These are phyloP conservation scores for Umbilicus rupestris DNA, from an alignment of 164 flowering plant genomes.

Conservation along the genomic window DNA sequence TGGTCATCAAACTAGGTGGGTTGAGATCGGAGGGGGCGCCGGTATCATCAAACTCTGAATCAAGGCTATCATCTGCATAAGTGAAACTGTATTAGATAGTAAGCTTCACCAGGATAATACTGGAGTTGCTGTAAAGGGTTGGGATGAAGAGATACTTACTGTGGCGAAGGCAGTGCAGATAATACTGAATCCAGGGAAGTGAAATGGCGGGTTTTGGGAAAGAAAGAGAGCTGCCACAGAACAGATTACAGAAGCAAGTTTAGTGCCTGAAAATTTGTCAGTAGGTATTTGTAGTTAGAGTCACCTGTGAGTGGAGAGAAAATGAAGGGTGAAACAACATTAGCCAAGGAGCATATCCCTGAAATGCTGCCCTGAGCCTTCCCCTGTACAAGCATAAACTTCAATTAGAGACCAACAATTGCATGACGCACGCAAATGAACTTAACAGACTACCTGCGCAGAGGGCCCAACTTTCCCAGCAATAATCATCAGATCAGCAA, in stretches of 20 bases:
- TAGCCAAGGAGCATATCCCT: constrained; percentile 43
- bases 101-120: too few relatives aligned
- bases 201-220: constrained; percentile 46
- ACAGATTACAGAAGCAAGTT: background rate
- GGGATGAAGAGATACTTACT: constrained; percentile 33
- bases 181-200: constrained; percentile 63
- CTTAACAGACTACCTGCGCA: constrained; percentile 31
- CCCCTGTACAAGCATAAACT: constrained; percentile 21
- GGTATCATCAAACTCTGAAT: constrained; percentile 51
- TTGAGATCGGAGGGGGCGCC: constrained; percentile 34
- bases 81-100: background rate
- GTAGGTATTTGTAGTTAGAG: background rate
- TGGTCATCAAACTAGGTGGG: background rate
- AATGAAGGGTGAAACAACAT: constrained; percentile 36
- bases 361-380: constrained; percentile 60
- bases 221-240: constrained; percentile 45
- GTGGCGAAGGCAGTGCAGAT: constrained; percentile 47
- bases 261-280: background rate
- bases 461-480: constrained; percentile 37
- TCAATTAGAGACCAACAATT: background rate
- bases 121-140: too few relatives aligned
- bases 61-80: constrained; percentile 64
- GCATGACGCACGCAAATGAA: background rate
- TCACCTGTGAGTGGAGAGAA: constrained; percentile 50
- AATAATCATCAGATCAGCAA: constrained; percentile 47